A percentile compares a stretch with the other conserved stretches of the same genome.
Evolutionary conservation across 108 stramenopile species (phyloP).

Genomic region (Phaeodactylum tricornutum): DNA sequence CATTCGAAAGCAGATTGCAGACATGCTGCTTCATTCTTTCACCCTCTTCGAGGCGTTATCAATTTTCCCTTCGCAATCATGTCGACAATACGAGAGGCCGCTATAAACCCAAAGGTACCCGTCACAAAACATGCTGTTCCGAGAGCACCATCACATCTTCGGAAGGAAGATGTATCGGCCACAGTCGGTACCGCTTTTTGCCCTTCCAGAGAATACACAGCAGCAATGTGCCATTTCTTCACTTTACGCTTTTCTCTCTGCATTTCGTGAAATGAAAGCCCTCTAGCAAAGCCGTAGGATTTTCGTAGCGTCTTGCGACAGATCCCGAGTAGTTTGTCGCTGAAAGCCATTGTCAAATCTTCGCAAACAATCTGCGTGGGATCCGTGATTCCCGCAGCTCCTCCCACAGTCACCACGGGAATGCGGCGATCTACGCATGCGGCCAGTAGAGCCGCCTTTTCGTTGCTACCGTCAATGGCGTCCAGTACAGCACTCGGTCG

Average conservation of each 20-base stretch:
- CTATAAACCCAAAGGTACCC: conserved; percentile 65
- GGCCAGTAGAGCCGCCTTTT: conserved; percentile 62
- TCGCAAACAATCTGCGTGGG: conserved; percentile 54
- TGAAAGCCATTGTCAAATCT: conserved; percentile 48
- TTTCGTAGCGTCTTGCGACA: conserved; percentile 60
- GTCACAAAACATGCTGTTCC: conserved; percentile 80
- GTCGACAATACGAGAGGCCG: conserved; percentile 54
- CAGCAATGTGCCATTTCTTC: conserved; percentile 51
- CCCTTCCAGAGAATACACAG: conserved; percentile 71
- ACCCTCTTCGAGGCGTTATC: conserved; percentile 35
- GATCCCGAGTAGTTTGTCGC: conserved; percentile 43
- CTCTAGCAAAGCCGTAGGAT: conserved; percentile 53
- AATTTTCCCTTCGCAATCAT: conserved; percentile 65
- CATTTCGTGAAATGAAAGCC: conserved; percentile 15
- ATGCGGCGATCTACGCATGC: conserved; percentile 40
- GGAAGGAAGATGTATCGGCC: conserved; percentile 29
- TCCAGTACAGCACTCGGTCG: conserved; percentile 44
- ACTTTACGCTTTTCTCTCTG: conserved; percentile 15
- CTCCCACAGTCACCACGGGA: conserved; percentile 75
- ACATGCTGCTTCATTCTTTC: too few species aligned
- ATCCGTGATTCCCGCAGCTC: conserved; percentile 72
- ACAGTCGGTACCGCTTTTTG: conserved; percentile 6
- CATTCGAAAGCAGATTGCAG: too few species aligned
- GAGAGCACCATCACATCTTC: conserved; percentile 65
- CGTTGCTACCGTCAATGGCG: conserved; percentile 63